phyloP scores from a whole-genome alignment of 1,139 yeast genomes.

The Zygosaccharomyces sapae region DNA sequence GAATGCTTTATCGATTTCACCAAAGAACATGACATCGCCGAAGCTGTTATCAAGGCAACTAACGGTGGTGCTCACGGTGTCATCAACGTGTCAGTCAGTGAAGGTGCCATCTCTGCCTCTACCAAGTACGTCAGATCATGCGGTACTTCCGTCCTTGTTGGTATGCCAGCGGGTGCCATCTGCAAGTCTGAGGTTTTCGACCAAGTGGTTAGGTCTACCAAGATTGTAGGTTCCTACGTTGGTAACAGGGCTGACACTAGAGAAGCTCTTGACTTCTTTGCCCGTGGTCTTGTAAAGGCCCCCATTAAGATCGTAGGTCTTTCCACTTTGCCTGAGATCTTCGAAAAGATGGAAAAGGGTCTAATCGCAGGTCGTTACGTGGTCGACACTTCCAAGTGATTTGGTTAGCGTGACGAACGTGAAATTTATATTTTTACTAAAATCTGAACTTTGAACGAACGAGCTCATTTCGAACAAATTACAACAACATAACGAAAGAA shows the following conservation, averaged over 20 bases:
- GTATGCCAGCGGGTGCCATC: constrained; percentile 60
- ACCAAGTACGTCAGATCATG: constrained; percentile 53
- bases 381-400: constrained; percentile 53
- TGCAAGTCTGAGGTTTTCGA: constrained; percentile 52
- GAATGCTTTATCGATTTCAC: constrained; percentile 55
- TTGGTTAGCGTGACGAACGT: background rate
- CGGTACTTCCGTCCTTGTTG: constrained; percentile 61
- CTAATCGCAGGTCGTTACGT: constrained; percentile 62
- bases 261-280: constrained; percentile 63
- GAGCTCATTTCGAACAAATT: too few species aligned
- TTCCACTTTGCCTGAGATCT: constrained; percentile 51
- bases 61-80: constrained; percentile 63
- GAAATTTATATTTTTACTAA: too few species aligned
- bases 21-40: constrained; percentile 47
- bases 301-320: constrained; percentile 60
- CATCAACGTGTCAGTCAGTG: constrained; percentile 59
- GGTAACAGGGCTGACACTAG: constrained; percentile 71
- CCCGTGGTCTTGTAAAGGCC: constrained; percentile 58
- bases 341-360: constrained; percentile 57
- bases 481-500: too few species aligned
- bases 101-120: constrained; percentile 53
- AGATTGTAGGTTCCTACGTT: constrained; percentile 60
- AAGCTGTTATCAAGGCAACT: constrained; percentile 47
- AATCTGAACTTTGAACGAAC: background rate
- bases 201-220: constrained; percentile 54